Evolutionary conservation across 2,329 filamentous ascomycete species (phyloP), one percentile per base, ranked within the genome.

Genomic region (Xylariaceae sp.): DNA sequence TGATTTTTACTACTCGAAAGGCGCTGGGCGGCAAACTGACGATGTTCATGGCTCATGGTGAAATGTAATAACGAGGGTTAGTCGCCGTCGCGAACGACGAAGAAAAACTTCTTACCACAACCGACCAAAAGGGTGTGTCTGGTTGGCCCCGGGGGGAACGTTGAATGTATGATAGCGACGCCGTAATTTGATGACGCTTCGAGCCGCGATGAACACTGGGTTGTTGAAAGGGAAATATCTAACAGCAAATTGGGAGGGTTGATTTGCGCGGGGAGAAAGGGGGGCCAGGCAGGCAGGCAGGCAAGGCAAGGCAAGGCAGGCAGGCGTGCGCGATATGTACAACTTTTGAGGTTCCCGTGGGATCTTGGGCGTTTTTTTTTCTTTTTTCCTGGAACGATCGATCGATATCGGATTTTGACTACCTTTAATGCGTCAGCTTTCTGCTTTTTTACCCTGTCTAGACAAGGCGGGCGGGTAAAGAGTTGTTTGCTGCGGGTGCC

Each of bases 31-130:
- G 15, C 4, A 39, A 37, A 2, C 49, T 51, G 23, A 51, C 15
- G 57, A 60, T 18, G 50, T 42, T 45, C 42, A 45, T 45, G 42
- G 42, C 56, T 55, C 52, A 60, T 51, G 62, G 45, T 15, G 45
- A 44, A 30, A 39, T 62, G 57, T 62, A 60, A 56, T 48, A 54
- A 54, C 35, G 49, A 51, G n/a, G 49, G 49, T 51, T 48, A 30
- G 9, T 13, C 47, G 9, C 18, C 18, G 13, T 51, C 11, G 11
- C 37, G 9, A 39, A 42, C 9, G 37, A 42, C 9, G 37, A 42
- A 42, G 37, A 11, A 39, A 39, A 39, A 11, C 10, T 17, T 18
- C 17, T 18, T 18, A 18, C 23, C 9, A 5, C 8, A 8, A 10
- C 23, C 37, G 37, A 42, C 37, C 37, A 42, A 18, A 18, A 18